Evolutionary conservation across 192 early-diverging fungal genomes (phyloP).

Genomic region (Bifiguratus adelaidae): DNA sequence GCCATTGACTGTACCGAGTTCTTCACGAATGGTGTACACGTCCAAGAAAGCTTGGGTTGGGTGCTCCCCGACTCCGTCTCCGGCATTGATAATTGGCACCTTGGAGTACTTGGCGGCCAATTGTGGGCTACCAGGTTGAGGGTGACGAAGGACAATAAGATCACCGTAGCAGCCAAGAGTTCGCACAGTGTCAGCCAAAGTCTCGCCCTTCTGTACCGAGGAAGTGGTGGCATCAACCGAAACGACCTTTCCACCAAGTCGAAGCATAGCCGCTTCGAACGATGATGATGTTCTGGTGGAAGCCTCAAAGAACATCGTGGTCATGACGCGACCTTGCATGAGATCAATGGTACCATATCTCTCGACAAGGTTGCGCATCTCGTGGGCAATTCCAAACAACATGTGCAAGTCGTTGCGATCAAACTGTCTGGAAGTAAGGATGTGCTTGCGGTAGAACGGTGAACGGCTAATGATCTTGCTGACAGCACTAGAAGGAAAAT

Average conservation of each 20-base stretch:
- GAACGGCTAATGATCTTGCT: conserved; percentile 50
- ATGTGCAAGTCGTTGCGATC: conserved; percentile 86
- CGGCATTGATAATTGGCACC: conserved; percentile 93
- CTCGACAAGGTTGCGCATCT: conserved; percentile 93
- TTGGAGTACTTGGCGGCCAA: conserved; percentile 79
- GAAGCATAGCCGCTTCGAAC: conserved; percentile 89
- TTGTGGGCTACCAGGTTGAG: conserved; percentile 73
- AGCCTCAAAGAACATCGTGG: conserved; percentile 94
- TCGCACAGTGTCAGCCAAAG: conserved; percentile 86
- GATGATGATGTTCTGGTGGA: conserved; percentile 90
- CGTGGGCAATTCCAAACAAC: conserved; percentile 91
- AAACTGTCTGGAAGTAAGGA: conserved; percentile 87
- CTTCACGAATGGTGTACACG: conserved; percentile 87
- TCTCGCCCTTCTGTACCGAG: conserved; percentile 94
- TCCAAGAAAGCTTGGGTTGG: conserved; percentile 98
- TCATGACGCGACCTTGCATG: conserved; percentile 84
- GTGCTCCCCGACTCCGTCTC: conserved; percentile 96
- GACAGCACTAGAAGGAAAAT: conserved; percentile 11
- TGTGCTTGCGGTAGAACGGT: conserved; percentile 91
- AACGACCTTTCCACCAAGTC: conserved; percentile 88
- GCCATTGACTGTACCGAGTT: conserved; percentile 93
- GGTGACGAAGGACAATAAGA: conserved; percentile 87
- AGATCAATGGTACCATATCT: conserved; percentile 77
- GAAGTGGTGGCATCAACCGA: conserved; percentile 72
- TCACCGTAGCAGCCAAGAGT: conserved; percentile 91